These are phyloP conservation scores for Auriculariales sp. DNA, from an alignment of 768 basidiomycete species.

Conservation along the genomic window DNA sequence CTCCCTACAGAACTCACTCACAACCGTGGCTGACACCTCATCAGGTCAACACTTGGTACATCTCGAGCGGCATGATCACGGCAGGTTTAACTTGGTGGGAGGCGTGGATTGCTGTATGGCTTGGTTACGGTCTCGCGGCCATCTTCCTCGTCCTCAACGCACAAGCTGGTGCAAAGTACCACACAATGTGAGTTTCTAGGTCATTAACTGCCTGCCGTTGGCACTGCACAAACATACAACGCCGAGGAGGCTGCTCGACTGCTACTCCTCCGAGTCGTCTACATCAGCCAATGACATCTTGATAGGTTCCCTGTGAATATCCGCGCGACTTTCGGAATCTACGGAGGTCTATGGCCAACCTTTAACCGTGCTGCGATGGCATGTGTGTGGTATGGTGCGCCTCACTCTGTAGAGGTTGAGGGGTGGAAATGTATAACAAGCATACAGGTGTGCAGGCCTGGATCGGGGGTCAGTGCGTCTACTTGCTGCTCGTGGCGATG, in stretches of 20 bases:
- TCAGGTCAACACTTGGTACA: constrained; percentile 46
- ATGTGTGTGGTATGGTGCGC: constrained; percentile 37
- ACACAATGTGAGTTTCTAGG: constrained; percentile 60
- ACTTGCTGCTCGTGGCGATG: constrained; percentile 60
- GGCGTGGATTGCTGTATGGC: constrained; percentile 69
- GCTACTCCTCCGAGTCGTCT: no score
- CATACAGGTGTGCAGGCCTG: constrained; percentile 61
- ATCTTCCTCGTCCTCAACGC: constrained; percentile 68
- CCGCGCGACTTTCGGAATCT: constrained; percentile 21
- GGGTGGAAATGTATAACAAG: neutral
- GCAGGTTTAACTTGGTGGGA: constrained; percentile 72
- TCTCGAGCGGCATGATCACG: constrained; percentile 60
- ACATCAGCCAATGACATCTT: neutral
- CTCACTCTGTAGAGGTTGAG: neutral
- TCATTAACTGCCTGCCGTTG: constrained; percentile 16
- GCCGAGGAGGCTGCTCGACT: no score
- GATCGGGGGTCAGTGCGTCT: constrained; percentile 68
- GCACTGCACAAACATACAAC: no score
- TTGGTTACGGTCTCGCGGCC: constrained; percentile 33
- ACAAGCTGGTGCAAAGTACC: constrained; percentile 61
- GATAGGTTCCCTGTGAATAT: constrained; percentile 48
- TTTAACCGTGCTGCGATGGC: constrained; percentile 65
- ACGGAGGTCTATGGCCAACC: constrained; percentile 65
- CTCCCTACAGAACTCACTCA: neutral
- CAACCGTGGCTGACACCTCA: neutral